A percentile compares a stretch with the other conserved stretches of the same genome.
Conservation (phyloP, 768 basidiomycete genomes). For the Suillus americanus region DNA sequence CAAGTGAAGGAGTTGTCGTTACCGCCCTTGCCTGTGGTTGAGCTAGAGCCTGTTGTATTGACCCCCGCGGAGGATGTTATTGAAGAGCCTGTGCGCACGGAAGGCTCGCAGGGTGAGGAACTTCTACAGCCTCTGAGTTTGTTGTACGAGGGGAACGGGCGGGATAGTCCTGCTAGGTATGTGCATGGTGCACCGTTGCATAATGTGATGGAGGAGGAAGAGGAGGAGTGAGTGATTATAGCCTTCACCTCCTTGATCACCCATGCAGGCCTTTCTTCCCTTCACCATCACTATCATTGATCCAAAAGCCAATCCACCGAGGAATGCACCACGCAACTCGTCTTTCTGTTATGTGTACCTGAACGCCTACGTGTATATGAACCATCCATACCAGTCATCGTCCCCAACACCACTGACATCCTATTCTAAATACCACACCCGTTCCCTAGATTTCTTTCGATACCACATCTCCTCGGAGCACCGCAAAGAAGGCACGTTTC, state of each 20-base stretch:
- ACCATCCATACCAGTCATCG: background rate
- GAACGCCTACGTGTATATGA: conserved; percentile 1
- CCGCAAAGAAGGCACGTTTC: background rate
- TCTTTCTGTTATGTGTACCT: background rate
- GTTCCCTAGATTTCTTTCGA: conserved; percentile 4
- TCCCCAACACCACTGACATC: conserved; percentile 3
- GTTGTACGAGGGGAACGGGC: conserved; percentile 47
- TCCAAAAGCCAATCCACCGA: background rate
- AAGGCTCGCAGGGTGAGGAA: conserved; percentile 4
- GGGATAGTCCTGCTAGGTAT: conserved; percentile 70
- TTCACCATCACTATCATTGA: background rate
- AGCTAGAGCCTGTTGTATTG: conserved; percentile 4
- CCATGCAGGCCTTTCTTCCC: background rate
- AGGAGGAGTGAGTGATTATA: conserved; percentile 45
- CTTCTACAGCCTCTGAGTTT: conserved; percentile 34
- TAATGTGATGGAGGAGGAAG: conserved; percentile 83
- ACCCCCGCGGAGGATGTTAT: conserved; percentile 27
- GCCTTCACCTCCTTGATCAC: background rate
- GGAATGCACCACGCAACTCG: background rate
- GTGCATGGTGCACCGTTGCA: conserved; percentile 84
- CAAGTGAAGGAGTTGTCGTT: conserved; percentile 12
- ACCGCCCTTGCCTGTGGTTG: conserved; percentile 8
- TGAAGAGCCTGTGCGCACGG: conserved; percentile 21
- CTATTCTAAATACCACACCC: conserved; percentile 3
- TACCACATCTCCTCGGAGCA: conserved; percentile 1